Evolutionary conservation across 495 filamentous ascomycete species (phyloP).

Genomic region (Podospora pseudoanserina): DNA sequence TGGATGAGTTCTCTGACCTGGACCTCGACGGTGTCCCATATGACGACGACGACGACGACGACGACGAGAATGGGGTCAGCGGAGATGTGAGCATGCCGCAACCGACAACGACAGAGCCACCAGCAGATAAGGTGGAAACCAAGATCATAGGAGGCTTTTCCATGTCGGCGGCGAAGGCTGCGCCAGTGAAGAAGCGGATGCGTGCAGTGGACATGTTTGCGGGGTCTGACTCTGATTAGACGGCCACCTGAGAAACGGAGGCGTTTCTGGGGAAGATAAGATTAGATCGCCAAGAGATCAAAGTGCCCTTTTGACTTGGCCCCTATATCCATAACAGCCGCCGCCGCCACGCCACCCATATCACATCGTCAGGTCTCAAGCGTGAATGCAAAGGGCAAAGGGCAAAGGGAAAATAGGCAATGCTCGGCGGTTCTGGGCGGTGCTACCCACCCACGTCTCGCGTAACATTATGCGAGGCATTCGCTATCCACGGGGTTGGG

Average conservation of each 20-base stretch:
- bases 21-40: conserved; percentile 30
- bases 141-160: conserved; percentile 27
- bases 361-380: background rate
- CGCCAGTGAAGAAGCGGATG: conserved; percentile 54
- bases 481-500: conserved; percentile 10
- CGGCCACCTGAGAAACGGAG: conserved; percentile 10
- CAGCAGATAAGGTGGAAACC: conserved; percentile 18
- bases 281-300: conserved; percentile 19
- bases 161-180: conserved; percentile 28
- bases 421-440: background rate
- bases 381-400: background rate
- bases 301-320: background rate
- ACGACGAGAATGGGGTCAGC: conserved; percentile 16
- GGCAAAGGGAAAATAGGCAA: no score
- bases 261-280: conserved; percentile 3
- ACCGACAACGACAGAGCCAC: conserved; percentile 21
- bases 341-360: background rate
- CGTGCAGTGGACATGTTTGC: conserved; percentile 96
- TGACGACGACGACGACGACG: conserved; percentile 28
- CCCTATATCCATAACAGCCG: background rate
- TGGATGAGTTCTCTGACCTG: conserved; percentile 30
- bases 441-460: conserved; percentile 3
- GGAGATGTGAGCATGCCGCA: conserved; percentile 15
- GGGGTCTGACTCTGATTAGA: conserved; percentile 48
- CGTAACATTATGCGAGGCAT: conserved; percentile 1